phyloP scores from a whole-genome alignment of 2,329 filamentous ascomycete genomes.

The Penicillium sp. region DNA sequence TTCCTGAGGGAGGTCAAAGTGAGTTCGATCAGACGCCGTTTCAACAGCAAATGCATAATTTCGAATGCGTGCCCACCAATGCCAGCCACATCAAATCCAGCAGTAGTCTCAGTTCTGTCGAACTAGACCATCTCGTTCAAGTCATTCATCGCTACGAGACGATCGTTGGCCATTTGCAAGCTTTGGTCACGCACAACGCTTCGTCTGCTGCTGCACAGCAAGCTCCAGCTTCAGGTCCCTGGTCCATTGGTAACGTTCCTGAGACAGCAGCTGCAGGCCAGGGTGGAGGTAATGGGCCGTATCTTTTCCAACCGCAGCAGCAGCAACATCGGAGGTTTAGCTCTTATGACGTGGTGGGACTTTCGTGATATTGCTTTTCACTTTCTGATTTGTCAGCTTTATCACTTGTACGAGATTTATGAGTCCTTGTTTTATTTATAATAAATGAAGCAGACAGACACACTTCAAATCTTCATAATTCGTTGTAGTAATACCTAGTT shows the following conservation, averaged over 20 bases:
- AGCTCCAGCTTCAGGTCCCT: not conserved
- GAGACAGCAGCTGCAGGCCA: not conserved
- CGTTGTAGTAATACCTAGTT: not conserved
- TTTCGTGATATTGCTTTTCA: not conserved
- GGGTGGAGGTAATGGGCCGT: not conserved
- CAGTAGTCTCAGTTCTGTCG: not conserved
- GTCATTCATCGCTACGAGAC: constrained; percentile 4
- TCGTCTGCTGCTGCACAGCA: not conserved
- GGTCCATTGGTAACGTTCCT: not conserved
- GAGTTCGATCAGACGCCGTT: not conserved
- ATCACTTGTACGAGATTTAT: not conserved
- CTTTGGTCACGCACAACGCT: not conserved
- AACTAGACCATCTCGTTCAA: not conserved
- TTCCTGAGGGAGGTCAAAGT: not conserved
- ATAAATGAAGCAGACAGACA: not conserved
- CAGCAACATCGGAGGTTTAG: not conserved
- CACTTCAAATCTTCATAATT: not conserved
- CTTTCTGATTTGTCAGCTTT: not conserved
- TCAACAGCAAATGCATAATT: not conserved
- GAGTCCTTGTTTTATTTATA: not conserved
- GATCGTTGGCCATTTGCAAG: constrained; percentile 4
- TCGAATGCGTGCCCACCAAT: not conserved
- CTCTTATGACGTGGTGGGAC: constrained; percentile 1
- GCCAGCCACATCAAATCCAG: not conserved
- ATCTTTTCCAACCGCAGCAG: not conserved